phyloP scores from a whole-genome alignment of 73 alveolate genomes.

The Urostyla sp. region DNA sequence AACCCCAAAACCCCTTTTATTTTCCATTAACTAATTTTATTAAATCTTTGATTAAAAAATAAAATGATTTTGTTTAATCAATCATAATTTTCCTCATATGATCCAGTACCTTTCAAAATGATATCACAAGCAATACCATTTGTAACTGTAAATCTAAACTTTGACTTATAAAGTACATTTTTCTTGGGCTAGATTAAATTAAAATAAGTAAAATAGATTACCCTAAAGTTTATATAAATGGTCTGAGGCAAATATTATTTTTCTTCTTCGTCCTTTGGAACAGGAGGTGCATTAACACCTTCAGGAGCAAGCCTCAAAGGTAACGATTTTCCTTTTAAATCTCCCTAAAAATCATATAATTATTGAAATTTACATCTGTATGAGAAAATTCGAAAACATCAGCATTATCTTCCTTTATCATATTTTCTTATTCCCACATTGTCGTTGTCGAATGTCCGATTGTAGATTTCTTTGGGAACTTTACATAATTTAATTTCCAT shows the following conservation, averaged over 20 bases:
- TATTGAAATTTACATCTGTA: constrained; percentile 59
- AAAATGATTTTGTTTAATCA: constrained; percentile 26
- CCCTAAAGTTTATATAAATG: constrained; percentile 67
- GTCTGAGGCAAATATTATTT: constrained; percentile 60
- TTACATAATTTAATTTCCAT: constrained; percentile 82
- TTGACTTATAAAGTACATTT: constrained; percentile 89
- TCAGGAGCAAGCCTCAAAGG: constrained; percentile 76
- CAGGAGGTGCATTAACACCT: constrained; percentile 71
- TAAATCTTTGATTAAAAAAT: neutral
- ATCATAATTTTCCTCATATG: constrained; percentile 90
- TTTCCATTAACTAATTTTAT: no score
- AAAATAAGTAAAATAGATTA: neutral
- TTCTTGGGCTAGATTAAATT: constrained; percentile 77
- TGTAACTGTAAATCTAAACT: constrained; percentile 87
- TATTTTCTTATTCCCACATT: constrained; percentile 75
- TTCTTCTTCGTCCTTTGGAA: constrained; percentile 54
- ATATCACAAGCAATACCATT: constrained; percentile 90
- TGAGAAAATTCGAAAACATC: constrained; percentile 83
- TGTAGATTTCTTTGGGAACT: constrained; percentile 73
- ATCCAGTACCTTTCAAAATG: constrained; percentile 90
- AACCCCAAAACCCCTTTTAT: constrained; percentile 44
- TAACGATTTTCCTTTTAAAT: constrained; percentile 61
- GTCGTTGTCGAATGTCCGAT: constrained; percentile 78
- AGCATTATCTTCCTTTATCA: constrained; percentile 84
- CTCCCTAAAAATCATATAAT: constrained; percentile 55